Conservation (phyloP, 441 rosid genomes). For the Gossypium trilobum region DNA sequence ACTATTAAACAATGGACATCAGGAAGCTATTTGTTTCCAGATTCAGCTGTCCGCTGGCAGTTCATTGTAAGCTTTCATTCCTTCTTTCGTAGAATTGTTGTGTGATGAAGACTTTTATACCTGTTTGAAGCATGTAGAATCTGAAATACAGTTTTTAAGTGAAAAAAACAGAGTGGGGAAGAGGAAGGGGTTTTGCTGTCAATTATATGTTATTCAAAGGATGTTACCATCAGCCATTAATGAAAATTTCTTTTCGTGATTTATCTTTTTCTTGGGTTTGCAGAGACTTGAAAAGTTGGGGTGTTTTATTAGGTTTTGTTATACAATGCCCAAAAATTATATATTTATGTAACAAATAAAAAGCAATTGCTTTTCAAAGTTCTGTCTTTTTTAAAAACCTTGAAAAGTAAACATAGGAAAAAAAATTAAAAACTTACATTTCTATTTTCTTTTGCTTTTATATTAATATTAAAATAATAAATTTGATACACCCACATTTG, state of each 20-base stretch:
- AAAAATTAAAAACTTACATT: neutral
- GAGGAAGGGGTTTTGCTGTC: conserved; percentile 3
- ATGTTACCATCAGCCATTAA: conserved; percentile 20
- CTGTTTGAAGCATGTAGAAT: conserved; percentile 12
- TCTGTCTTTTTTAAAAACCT: no score
- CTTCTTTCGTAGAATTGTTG: conserved; percentile 6
- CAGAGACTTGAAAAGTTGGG: neutral
- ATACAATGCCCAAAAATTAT: neutral
- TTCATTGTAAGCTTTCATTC: conserved; percentile 10
- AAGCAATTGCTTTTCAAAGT: no score
- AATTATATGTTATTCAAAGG: conserved; percentile 15
- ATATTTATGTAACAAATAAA: no score
- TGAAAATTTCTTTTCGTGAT: conserved; percentile 15
- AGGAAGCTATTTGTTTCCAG: conserved; percentile 17
- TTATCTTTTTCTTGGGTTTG: neutral
- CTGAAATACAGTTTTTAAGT: conserved; percentile 8
- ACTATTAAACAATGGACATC: conserved; percentile 5
- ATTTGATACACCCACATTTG: neutral
- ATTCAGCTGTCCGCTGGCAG: conserved; percentile 18
- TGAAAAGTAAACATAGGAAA: no score
- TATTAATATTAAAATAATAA: no score
- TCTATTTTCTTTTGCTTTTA: neutral
- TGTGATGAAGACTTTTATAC: conserved; percentile 5
- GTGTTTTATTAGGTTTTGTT: neutral
- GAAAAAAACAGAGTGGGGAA: conserved; percentile 1